Evolutionary conservation across 2,329 filamentous ascomycete species (phyloP).

Genomic region (Aspergillus eucalypticola): DNA sequence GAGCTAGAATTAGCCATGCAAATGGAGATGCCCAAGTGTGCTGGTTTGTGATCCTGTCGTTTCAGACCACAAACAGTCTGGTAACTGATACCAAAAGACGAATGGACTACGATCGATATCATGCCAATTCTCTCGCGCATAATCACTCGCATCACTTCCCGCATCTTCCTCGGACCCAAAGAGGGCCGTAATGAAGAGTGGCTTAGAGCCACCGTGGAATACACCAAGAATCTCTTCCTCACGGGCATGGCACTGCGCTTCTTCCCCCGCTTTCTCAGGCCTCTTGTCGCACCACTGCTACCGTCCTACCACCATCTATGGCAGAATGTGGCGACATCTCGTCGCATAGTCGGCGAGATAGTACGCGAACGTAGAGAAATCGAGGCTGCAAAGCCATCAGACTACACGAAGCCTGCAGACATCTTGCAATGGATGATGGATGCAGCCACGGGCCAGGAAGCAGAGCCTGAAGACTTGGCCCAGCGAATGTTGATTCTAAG

Average conservation of each 20-base stretch:
- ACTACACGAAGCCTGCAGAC: neutral
- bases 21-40: neutral
- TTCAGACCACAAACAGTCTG: too few relatives aligned
- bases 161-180: neutral
- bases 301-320: neutral
- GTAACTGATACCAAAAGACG: neutral
- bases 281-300: neutral
- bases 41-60: too few relatives aligned
- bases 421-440: slow-evolving; percentile 4
- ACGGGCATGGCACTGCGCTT: neutral
- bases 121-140: neutral
- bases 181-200: neutral
- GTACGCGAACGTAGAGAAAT: neutral
- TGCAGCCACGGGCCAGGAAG: neutral
- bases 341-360: neutral
- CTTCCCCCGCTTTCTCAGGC: neutral
- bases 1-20: neutral
- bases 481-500: slow-evolving; percentile 16
- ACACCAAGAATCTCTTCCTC: neutral
- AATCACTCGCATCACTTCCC: neutral
- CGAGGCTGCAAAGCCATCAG: neutral
- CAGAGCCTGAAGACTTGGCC: slow-evolving; percentile 13
- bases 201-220: neutral
- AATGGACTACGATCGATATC: neutral
- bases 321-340: neutral